A percentile compares a stretch with the other conserved stretches of the same genome.
These are phyloP conservation scores for Exidia glandulosa DNA, from an alignment of 768 basidiomycete genomes.

Conservation along the genomic window DNA sequence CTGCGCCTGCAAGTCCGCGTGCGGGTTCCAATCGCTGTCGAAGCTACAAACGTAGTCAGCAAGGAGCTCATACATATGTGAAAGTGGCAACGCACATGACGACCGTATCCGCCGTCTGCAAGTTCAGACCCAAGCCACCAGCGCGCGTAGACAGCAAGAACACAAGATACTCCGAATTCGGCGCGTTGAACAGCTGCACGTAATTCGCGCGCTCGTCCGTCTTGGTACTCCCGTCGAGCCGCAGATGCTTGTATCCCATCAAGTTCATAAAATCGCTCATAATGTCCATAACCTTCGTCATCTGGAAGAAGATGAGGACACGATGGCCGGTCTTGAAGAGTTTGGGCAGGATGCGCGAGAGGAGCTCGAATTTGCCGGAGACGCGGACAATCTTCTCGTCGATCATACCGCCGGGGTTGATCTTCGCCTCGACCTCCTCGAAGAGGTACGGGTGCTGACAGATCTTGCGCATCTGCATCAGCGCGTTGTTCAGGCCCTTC, in stretches of 20 bases:
- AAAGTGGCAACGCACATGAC: conserved; percentile 56
- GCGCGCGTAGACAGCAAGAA: conserved; percentile 93
- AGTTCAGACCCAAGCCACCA: conserved; percentile 85
- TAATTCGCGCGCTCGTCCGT: conserved; percentile 87
- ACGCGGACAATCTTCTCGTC: conserved; percentile 79
- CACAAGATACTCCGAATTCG: conserved; percentile 74
- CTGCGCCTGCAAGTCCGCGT: conserved; percentile 97
- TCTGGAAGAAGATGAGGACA: conserved; percentile 99
- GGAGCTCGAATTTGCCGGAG: conserved; percentile 88
- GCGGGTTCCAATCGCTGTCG: conserved; percentile 90
- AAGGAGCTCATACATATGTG: neutral
- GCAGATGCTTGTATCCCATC: conserved; percentile 77
- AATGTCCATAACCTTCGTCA: conserved; percentile 99
- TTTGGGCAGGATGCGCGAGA: conserved; percentile 87
- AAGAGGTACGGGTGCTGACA: conserved; percentile 98
- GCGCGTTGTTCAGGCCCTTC: conserved; percentile 84
- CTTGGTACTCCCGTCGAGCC: conserved; percentile 94
- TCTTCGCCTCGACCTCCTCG: conserved; percentile 87
- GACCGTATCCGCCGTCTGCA: conserved; percentile 94
- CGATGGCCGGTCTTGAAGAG: conserved; percentile 88
- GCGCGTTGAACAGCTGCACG: conserved; percentile 82
- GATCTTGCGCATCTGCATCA: conserved; percentile 97
- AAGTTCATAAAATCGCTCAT: conserved; percentile 92
- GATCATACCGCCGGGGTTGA: conserved; percentile 71
- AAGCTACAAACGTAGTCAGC: conserved; percentile 34